Evolutionary conservation across 345 rosid genomes (phyloP).

Genomic region (Camelina neglecta): DNA sequence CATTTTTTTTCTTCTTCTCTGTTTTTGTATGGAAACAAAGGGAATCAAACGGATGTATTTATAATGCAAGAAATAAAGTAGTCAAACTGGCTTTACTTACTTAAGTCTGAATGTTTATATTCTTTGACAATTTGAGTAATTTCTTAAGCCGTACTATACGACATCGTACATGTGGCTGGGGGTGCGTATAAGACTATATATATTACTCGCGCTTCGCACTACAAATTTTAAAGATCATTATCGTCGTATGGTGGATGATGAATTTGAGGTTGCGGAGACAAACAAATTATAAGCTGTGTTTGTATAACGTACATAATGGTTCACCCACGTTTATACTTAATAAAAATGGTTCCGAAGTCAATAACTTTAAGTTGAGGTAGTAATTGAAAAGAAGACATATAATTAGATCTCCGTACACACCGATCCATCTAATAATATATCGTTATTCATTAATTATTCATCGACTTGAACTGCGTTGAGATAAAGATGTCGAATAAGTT

Average conservation of each 20-base stretch:
- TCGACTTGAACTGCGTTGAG: neutral
- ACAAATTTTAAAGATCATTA: neutral
- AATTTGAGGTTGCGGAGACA: neutral
- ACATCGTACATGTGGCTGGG: neutral
- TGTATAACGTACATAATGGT: neutral
- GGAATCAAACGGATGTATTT: neutral
- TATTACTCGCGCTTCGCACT: too few relatives aligned
- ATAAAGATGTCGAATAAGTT: neutral
- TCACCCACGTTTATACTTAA: neutral
- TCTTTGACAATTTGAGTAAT: neutral
- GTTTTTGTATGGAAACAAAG: neutral
- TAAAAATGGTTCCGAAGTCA: neutral
- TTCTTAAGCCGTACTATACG: constrained; percentile 20
- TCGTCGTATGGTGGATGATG: neutral
- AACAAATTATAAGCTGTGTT: neutral
- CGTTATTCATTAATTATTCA: neutral
- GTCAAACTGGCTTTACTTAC: neutral
- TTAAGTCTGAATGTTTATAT: neutral
- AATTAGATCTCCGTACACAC: neutral
- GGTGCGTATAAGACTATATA: neutral
- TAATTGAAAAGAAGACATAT: neutral
- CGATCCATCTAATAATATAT: too few relatives aligned
- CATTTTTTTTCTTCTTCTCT: neutral
- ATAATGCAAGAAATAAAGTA: constrained; percentile 3
- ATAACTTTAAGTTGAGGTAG: neutral